Evolutionary conservation across 2,329 filamentous ascomycete species (phyloP), one percentile per base, ranked within the genome.

Genomic region (Colletotrichum musicola): DNA sequence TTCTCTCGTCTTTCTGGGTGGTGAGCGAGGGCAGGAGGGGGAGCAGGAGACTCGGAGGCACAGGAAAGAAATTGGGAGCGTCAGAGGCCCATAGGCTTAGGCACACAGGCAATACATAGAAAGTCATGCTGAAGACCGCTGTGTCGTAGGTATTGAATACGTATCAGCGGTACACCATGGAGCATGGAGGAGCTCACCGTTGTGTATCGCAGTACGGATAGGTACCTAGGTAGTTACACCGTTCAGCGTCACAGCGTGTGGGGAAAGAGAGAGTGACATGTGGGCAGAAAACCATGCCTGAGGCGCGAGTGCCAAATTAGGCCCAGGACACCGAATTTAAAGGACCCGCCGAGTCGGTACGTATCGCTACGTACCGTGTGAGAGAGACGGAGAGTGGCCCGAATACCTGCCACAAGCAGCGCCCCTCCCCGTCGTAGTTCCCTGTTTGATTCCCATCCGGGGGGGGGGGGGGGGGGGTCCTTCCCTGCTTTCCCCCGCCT

Each of bases 271-370:
- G 18, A 49, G 55, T 44, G 54, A 64, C 64, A 64, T 58, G 46
- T 64, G 64, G 64, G 64, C 64, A 64, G 61, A 54, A 59, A 42
- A 20, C 3, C 7, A 14, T 60, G 44, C 55, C 49, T 60, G 22
- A 51, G 49, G 65, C 47, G 46, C 6, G 9, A 1, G 13, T 20
- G 16, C 22, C 14, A 50, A 56, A 44, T 64, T 42, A 38, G 59
- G 56, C 22, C 42, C 20, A 54, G 57, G 40, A 54, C 46, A 55
- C 40, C 30, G 58, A 66, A 56, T 62, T 62, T 50, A 20, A 62
- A 58, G 58, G 3, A 57, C 42, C 49, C 63, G n/a, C 56, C 9
- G 7, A 3, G 2, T 6, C n/a, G 30, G 38, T 55, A 66, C 50
- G 63, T 64, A 51, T 9, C 18, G 3, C 3, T 40, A 25, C 22